These are phyloP conservation scores for Leishmania guyanensis DNA, from an alignment of 208 protist species.

Conservation along the genomic window DNA sequence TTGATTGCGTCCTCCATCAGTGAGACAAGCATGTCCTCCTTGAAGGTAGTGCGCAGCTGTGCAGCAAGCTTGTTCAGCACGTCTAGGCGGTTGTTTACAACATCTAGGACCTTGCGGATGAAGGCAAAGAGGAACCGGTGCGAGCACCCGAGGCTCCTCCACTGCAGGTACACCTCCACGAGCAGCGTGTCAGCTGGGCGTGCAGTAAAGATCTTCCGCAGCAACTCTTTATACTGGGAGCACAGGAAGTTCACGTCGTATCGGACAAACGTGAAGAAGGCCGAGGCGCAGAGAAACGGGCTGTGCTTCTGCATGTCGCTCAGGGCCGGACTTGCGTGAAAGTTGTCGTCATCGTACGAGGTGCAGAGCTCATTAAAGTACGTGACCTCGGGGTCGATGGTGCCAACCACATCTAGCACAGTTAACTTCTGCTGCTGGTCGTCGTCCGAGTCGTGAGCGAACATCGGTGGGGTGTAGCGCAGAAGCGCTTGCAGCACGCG, in stretches of 20 bases:
- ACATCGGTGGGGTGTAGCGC: conserved; percentile 62
- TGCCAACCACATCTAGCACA: conserved; percentile 22
- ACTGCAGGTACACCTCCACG: conserved; percentile 81
- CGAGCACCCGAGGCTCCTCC: conserved; percentile 52
- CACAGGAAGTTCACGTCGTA: conserved; percentile 75
- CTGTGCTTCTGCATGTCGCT: conserved; percentile 37
- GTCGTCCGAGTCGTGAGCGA: conserved; percentile 28
- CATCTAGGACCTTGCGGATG: conserved; percentile 42
- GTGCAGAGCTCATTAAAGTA: conserved; percentile 68
- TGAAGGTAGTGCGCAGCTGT: conserved; percentile 42
- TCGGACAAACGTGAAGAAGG: conserved; percentile 84
- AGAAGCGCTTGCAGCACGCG: conserved; percentile 82
- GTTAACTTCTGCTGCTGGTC: conserved; percentile 18
- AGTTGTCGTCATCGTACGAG: conserved; percentile 34
- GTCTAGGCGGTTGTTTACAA: conserved; percentile 35
- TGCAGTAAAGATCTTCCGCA: conserved; percentile 65
- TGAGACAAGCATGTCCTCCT: conserved; percentile 32
- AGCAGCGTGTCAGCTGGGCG: conserved; percentile 44
- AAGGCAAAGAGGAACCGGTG: conserved; percentile 55
- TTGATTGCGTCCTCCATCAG: conserved; percentile 47
- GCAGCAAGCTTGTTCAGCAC: conserved; percentile 52
- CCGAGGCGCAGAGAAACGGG: conserved; percentile 37
- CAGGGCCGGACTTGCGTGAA: conserved; percentile 30
- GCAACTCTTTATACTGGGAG: conserved; percentile 53
- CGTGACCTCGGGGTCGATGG: conserved; percentile 49